Base-by-base conservation (phyloP, 2,329 filamentous ascomycete genomes). In the Cladophialophora exuberans region DNA sequence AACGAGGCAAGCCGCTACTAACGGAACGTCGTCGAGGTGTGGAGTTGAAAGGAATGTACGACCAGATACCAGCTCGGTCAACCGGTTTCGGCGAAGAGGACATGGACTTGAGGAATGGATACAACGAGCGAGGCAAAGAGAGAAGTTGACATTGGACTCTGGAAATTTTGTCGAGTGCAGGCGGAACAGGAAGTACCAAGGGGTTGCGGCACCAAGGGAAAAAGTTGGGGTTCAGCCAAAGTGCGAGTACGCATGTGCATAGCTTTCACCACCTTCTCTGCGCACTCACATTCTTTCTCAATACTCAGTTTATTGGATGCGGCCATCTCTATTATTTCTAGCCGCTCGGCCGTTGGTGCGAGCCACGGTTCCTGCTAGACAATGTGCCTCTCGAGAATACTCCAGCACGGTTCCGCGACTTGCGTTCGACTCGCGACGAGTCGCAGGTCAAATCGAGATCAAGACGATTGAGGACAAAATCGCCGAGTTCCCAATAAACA, bases 71-170 rank as follows among this genome's bases (percentile, higher is more conserved):
- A 63, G 76, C 72, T 66, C 73, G 74, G 66, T 72, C 71, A 70
- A 73, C 74, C 65, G 74, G 71, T 72, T 79, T 76, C 64, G 78
- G 70, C 62, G 76, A 75, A 72, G 78, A 79, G 73, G 80, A 83
- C 80, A 83, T 83, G 44, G 58, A 53, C 31, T 26, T 4, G 10
- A 11, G 22, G 39, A 49, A 17, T 30, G 22, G 35, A 17, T 11
- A 39, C 28, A 49, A 25, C 46, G 46, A 49, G 46, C 15, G 46
- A 30, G 17, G 23, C 3, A 41, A 38, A 49, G 17, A 6, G 25
- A 41, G 22, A 45, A 45, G 42, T 13, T 13, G 22, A 45, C n/a
- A 10, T 23, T 20, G 26, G 10, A 45, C 20, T 45, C 39, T 43
- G n/a, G 39, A 4, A 15, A 23, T 43, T 28, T 31, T 30, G 25